Evolutionary conservation across 345 rosid genomes (phyloP), one percentile per base, ranked within the genome.

Genomic region (Eucalyptus shirleyi): DNA sequence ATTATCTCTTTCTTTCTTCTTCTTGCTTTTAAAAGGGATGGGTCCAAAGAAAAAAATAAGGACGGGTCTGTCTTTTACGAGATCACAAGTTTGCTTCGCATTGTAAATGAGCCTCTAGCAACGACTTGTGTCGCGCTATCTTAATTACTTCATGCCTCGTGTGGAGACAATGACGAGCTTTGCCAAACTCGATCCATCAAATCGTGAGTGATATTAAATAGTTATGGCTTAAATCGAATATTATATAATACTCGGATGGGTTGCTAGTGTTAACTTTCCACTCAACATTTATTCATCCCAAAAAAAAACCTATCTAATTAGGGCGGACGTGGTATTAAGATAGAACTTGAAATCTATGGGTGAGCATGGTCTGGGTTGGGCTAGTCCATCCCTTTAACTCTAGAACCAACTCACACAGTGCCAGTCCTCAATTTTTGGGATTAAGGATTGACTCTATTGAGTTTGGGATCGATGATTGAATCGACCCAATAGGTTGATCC

Each of bases 101-200:
- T 21, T 13, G 6, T 77, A 42, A 40, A 77, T 2, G 47, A 21
- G 2, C 8, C 2, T 77, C 2, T 12, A 0, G 13, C 3, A 4
- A 77, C 0, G 5, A 2, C 9, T 21, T 0, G 2, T 19, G 14
- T 19, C 0, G 2, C 2, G 0, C 3, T 9, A 23, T 34, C 0
- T 60, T 2, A 62, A 16, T 72, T 5, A 34, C 42, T 3, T 3
- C 30, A 9, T 56, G 0, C 3, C 6, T 8, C 6, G 2, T 14
- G 2, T 72, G 2, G 4, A 10, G 2, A 4, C 0, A 12, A 2
- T 12, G 47, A 40, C 2, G 0, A 12, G 16, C 0, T 40, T 77
- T 77, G 5, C 3, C 9, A 40, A 21, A 37, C 28, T 12, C 9
- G 0, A 37, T 6, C 28, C 0, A 6, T 21, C 5, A 2, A 5